Evolutionary conservation across 257 asterid species (phyloP), one percentile per base, ranked within the genome.

Genomic region (Ophiorrhiza pumila): DNA sequence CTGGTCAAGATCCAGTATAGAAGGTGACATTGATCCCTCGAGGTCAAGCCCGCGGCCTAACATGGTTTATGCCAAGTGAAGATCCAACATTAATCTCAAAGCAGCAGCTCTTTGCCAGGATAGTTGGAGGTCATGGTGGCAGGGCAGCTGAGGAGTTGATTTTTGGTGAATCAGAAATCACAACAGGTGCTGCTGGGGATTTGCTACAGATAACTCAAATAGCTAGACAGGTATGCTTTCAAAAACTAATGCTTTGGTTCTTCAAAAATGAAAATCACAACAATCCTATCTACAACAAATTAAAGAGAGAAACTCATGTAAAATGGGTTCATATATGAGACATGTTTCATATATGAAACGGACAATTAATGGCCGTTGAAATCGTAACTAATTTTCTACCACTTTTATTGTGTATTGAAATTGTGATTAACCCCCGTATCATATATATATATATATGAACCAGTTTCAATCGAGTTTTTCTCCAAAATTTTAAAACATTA

Each of bases 21-120:
- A 90, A 88, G 85, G 95, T 90, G 2, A 85, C 92, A 9, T 47
- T 90, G 83, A 85, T 90, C 78, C 95, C 96, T 7, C 86, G 95
- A 45, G 96, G 96, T 23, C 96, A 88, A 77, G 92, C 95, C 31
- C 89, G 92, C 2, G 96, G 96, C 4, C 73, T 90, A 17, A 88
- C 94, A 42, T 88, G 91, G 95, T 88, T 86, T 81, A 41, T 88
- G 25, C 83, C 95, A 5, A 80, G 65, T 45, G 91, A 85, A 11
- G 94, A 90, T 70, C 89, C 92, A 10, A 77, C 90, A 5, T 64
- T 88, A 17, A 63, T 84, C 70, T 85, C 92, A 5, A 85, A 79
- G 78, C 77, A 81, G 79, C 91, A 90, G 66, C 76, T 88, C 14
- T 90, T 88, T 68, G 96, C 95, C 1, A 82, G 90, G 77, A 82